Base-by-base conservation (phyloP, 208 protist species). In the Herpetomonas samuelpessoai region DNA sequence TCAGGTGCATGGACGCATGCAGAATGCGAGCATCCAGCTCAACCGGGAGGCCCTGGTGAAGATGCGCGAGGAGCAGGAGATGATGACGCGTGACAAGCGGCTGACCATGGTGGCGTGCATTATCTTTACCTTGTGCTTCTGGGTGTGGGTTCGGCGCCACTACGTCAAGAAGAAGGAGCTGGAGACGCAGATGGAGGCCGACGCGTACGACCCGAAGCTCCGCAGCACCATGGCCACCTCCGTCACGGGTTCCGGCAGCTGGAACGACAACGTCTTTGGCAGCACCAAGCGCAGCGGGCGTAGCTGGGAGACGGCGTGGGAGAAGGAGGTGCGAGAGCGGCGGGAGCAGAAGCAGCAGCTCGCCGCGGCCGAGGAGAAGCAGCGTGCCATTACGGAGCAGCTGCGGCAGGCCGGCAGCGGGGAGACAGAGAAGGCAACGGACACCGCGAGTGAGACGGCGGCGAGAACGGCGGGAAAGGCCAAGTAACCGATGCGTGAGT, bases 1-100 rank as follows among this genome's bases (percentile, higher is more conserved):
- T 31, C 82, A 95, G 75, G 86, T 95, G 41, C 88, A 95, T 56
- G 85, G 85, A 0, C 71, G 81, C 53, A 95, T 95, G 88, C 88
- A 95, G 71, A 53, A 81, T 47, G 70, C 73, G 2, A 90, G 81
- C 1, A 61, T 92, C 27, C 72, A 85, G 60, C 91, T 91, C 57
- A 88, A 79, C 62, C 81, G 85, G 9, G 86, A 91, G 68, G 83
- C 84, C 2, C 70, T 95, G 27, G 74, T 69, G 14, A 77, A 81
- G 62, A 78, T 95, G 79, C 84, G 88, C 7, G 83, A 95, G 59
- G 65, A 92, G 68, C 85, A 95, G 58, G 86, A 95, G 28, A 86
- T 84, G 81, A 74, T 86, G 50, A 88, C 62, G 10, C 83, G 88
- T 24, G 88, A 95, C 55, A 81, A 88, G 62, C 80, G 83, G 10